Conservation (phyloP, 495 filamentous ascomycete genomes). For the Neurospora discreta region DNA sequence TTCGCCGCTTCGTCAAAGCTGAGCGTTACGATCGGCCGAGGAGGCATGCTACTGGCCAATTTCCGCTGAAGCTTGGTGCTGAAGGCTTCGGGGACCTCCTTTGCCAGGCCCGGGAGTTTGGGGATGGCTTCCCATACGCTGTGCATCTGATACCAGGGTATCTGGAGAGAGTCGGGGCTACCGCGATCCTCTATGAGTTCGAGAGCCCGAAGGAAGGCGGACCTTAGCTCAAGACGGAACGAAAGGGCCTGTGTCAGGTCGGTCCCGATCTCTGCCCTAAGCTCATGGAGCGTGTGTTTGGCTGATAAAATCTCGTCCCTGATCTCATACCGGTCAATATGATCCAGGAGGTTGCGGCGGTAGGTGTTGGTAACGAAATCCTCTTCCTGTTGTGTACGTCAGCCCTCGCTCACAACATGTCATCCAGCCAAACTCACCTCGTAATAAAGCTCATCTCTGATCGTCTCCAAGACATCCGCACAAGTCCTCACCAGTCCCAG, state of each 20-base stretch:
- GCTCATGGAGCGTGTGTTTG: constrained; percentile 38
- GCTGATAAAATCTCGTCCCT: constrained; percentile 50
- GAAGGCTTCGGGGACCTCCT: constrained; percentile 62
- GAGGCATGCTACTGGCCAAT: constrained; percentile 84
- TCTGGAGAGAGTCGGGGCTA: constrained; percentile 30
- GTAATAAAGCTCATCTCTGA: constrained; percentile 71
- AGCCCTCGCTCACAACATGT: constrained; percentile 7
- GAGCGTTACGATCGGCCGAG: constrained; percentile 75
- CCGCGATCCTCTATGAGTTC: constrained; percentile 30
- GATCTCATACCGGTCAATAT: constrained; percentile 46
- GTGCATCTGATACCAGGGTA: constrained; percentile 37
- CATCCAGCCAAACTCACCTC: constrained; percentile 46
- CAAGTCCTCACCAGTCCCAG: constrained; percentile 75
- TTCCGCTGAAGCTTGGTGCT: constrained; percentile 82
- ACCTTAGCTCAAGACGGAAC: constrained; percentile 52
- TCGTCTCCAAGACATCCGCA: constrained; percentile 61
- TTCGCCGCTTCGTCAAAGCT: constrained; percentile 58
- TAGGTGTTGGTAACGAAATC: constrained; percentile 90
- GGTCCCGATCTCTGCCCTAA: constrained; percentile 32
- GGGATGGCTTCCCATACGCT: constrained; percentile 39
- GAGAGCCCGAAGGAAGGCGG: constrained; percentile 45
- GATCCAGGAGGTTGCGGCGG: constrained; percentile 60
- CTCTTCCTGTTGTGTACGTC: constrained; percentile 58
- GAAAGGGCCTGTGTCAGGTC: constrained; percentile 49
- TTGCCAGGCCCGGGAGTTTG: constrained; percentile 49